Percentiles rank a stretch among this genome's conserved stretches.
Evolutionary conservation across 2,329 filamentous ascomycete genomes (phyloP).

Genomic region (Karstenula rhodostoma): DNA sequence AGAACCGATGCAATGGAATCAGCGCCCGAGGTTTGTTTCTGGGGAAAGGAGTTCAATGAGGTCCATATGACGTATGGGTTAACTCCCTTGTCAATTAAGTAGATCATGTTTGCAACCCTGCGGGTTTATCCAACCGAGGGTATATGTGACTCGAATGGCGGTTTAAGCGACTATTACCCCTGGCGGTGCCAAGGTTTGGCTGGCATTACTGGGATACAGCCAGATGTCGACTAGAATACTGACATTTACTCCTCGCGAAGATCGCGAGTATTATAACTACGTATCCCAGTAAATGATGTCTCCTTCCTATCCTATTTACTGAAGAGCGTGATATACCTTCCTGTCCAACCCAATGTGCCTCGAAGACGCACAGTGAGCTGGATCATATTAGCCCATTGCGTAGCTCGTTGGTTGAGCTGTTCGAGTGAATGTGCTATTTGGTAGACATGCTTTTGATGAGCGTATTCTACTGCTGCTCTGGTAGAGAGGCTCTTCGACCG

Average conservation of each 20-base stretch:
- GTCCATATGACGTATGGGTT: slow-evolving; percentile 5
- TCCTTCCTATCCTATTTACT: too few species aligned
- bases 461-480: background rate
- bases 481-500: background rate
- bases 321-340: too few species aligned
- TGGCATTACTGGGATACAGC: background rate
- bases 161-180: slow-evolving; percentile 2
- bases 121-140: slow-evolving; percentile 8
- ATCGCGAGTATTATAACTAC: too few species aligned
- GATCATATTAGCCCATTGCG: background rate
- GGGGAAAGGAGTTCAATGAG: background rate
- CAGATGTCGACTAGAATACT: background rate
- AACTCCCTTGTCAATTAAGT: slow-evolving; percentile 2
- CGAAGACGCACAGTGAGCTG: too few species aligned
- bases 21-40: background rate
- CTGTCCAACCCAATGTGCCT: too few species aligned
- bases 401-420: background rate
- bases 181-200: background rate
- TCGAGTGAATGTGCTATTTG: background rate
- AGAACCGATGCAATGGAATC: background rate
- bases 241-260: too few species aligned
- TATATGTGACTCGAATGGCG: background rate
- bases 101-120: slow-evolving; percentile 12
- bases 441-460: background rate
- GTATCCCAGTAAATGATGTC: too few species aligned